These are phyloP conservation scores for Metschnikowia anglica DNA, from an alignment of 805 yeast species.

Conservation along the genomic window DNA sequence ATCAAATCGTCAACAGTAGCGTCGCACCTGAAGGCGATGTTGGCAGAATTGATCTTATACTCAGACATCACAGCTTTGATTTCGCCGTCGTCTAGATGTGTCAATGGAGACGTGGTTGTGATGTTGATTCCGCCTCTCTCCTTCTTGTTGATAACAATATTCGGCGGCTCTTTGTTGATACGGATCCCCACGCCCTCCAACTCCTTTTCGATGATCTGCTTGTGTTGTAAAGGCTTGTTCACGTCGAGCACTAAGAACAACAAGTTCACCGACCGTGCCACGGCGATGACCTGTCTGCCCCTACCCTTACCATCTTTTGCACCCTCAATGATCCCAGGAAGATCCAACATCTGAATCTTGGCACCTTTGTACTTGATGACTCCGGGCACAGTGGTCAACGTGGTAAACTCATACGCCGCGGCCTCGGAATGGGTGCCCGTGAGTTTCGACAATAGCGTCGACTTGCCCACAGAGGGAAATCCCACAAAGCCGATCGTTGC, in stretches of 20 bases:
- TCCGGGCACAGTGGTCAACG: conserved; percentile 97
- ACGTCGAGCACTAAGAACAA: conserved; percentile 94
- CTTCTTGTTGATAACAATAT: conserved; percentile 85
- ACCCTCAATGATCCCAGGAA: conserved; percentile 89
- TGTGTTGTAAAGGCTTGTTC: conserved; percentile 92
- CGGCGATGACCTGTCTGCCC: conserved; percentile 97
- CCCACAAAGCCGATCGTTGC: conserved; percentile 98
- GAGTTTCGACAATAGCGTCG: conserved; percentile 79
- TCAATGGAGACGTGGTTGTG: conserved; percentile 89
- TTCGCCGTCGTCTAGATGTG: conserved; percentile 89
- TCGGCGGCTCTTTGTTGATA: conserved; percentile 88
- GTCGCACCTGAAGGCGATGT: conserved; percentile 93
- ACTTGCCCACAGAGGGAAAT: conserved; percentile 93
- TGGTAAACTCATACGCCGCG: conserved; percentile 98
- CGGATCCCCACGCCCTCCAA: conserved; percentile 97
- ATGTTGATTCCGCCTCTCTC: conserved; percentile 95
- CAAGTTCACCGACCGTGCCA: conserved; percentile 95
- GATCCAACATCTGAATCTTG: conserved; percentile 91
- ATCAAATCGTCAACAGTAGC: conserved; percentile 97
- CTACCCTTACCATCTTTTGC: conserved; percentile 91
- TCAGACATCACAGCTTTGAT: conserved; percentile 95
- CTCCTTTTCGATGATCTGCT: conserved; percentile 90
- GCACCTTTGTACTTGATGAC: conserved; percentile 95
- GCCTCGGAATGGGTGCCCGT: conserved; percentile 97
- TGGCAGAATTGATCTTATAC: conserved; percentile 93